These are phyloP conservation scores for Heritiera fomes DNA, from an alignment of 345 rosid genomes.

Conservation along the genomic window DNA sequence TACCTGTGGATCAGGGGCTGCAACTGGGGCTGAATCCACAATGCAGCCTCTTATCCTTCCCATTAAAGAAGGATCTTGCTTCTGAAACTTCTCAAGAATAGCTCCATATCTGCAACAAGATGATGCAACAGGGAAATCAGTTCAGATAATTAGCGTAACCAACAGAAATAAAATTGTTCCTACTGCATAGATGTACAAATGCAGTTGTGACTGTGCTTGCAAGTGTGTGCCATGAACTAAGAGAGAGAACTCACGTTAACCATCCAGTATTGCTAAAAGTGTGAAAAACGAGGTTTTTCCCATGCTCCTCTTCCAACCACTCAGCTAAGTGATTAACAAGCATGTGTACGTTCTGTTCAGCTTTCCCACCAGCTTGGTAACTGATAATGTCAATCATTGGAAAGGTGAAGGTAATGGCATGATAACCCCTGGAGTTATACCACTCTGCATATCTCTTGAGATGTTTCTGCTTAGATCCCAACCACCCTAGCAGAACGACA, in stretches of 20 bases:
- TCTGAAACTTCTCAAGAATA: slow-evolving; percentile 82
- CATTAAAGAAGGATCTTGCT: slow-evolving; percentile 65
- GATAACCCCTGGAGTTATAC: slow-evolving; percentile 90
- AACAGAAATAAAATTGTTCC: background rate
- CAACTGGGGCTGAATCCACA: slow-evolving; percentile 98
- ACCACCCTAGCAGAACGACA: slow-evolving; percentile 95
- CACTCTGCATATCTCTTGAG: slow-evolving; percentile 91
- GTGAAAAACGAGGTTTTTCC: slow-evolving; percentile 86
- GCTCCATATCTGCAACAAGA: slow-evolving; percentile 77
- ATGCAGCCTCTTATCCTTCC: slow-evolving; percentile 84
- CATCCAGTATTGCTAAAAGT: slow-evolving; percentile 99
- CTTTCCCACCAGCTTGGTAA: slow-evolving; percentile 91
- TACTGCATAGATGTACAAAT: background rate
- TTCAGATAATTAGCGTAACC: slow-evolving; percentile 1
- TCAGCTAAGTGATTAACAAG: slow-evolving; percentile 86
- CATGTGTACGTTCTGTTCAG: slow-evolving; percentile 71
- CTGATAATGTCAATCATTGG: slow-evolving; percentile 86
- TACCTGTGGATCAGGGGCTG: slow-evolving; percentile 95
- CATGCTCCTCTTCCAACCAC: slow-evolving; percentile 89
- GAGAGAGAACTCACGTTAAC: slow-evolving; percentile 65
- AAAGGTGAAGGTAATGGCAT: slow-evolving; percentile 89
- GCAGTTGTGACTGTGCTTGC: background rate
- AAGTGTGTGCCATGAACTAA: background rate
- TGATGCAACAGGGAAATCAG: slow-evolving; percentile 16
- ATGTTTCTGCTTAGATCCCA: slow-evolving; percentile 97